A percentile compares a stretch with the other conserved stretches of the same genome.
Conservation (phyloP, 2,329 filamentous ascomycete genomes). For the Knoxdaviesia capensis region DNA sequence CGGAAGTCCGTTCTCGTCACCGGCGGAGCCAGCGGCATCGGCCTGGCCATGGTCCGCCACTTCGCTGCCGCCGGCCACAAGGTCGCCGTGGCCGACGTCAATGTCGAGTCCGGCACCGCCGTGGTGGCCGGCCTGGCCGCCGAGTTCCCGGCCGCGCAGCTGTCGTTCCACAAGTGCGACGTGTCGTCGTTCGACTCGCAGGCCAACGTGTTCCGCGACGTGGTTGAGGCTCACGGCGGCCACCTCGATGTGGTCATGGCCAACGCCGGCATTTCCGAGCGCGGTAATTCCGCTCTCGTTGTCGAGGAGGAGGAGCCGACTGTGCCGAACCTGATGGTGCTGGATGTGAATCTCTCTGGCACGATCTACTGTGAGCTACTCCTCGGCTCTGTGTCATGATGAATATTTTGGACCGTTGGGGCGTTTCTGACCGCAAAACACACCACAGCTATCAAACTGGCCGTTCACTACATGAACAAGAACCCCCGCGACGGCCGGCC, state of each 20-base stretch:
- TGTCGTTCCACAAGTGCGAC: constrained; percentile 15
- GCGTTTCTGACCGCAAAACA: background rate
- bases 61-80: constrained; percentile 14
- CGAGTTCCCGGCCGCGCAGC: constrained; percentile 8
- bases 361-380: constrained; percentile 20
- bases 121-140: constrained; percentile 9
- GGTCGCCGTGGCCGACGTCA: constrained; percentile 15
- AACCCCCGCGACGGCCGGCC: constrained; percentile 12
- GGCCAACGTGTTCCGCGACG: constrained; percentile 9
- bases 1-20: constrained; percentile 6
- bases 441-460: constrained; percentile 23
- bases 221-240: constrained; percentile 8
- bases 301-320: constrained; percentile 11
- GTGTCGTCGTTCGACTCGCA: constrained; percentile 16
- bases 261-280: constrained; percentile 25
- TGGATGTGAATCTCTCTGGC: constrained; percentile 19
- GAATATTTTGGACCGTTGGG: background rate
- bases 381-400: background rate
- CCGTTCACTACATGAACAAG: constrained; percentile 26
- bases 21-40: constrained; percentile 8
- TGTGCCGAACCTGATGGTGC: constrained; percentile 14
- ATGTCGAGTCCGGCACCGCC: constrained; percentile 8
- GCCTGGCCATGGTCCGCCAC: constrained; percentile 10
- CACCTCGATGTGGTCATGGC: constrained; percentile 34
- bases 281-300: no score